Evolutionary conservation across 2,329 filamentous ascomycete species (phyloP).

Genomic region (Hymenoscyphus repandus): DNA sequence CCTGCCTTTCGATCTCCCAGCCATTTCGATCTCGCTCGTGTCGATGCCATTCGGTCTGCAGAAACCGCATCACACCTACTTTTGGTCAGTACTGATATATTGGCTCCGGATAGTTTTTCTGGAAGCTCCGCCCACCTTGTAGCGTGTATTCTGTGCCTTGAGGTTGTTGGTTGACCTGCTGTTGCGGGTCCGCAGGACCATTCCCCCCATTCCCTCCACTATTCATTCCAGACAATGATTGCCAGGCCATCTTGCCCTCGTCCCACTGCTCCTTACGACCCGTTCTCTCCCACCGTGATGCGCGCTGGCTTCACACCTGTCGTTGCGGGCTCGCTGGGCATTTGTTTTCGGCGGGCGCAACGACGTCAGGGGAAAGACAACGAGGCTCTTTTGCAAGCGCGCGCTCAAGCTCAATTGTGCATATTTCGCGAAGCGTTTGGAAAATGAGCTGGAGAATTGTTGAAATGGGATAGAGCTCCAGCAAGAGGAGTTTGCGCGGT

Average conservation of each 20-base stretch:
- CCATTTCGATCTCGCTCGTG: conserved; percentile 96
- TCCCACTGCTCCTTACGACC: conserved; percentile 4
- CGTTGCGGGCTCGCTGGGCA: conserved; percentile 14
- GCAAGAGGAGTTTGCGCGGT: background rate
- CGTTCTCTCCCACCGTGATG: conserved; percentile 3
- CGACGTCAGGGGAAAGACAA: conserved; percentile 10
- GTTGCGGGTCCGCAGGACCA: conserved; percentile 21
- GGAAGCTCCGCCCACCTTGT: conserved; percentile 47
- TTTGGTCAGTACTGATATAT: conserved; percentile 52
- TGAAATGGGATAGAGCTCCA: conserved; percentile 3
- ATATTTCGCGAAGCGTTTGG: conserved; percentile 5
- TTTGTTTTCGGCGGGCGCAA: conserved; percentile 23
- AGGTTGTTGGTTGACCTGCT: conserved; percentile 40
- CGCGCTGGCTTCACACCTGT: conserved; percentile 11
- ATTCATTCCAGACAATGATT: conserved; percentile 55
- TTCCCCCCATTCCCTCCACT: conserved; percentile 28
- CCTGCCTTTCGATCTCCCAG: conserved; percentile 98
- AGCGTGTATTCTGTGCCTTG: conserved; percentile 67
- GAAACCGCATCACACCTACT: conserved; percentile 97
- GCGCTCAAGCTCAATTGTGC: conserved; percentile 15
- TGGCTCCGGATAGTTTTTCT: background rate
- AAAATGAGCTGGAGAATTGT: background rate
- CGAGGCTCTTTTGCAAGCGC: conserved; percentile 15
- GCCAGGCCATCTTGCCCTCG: conserved; percentile 56
- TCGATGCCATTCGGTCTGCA: conserved; percentile 98